phyloP scores from a whole-genome alignment of 768 basidiomycete species.

The Psilocybe subaeruginosa region DNA sequence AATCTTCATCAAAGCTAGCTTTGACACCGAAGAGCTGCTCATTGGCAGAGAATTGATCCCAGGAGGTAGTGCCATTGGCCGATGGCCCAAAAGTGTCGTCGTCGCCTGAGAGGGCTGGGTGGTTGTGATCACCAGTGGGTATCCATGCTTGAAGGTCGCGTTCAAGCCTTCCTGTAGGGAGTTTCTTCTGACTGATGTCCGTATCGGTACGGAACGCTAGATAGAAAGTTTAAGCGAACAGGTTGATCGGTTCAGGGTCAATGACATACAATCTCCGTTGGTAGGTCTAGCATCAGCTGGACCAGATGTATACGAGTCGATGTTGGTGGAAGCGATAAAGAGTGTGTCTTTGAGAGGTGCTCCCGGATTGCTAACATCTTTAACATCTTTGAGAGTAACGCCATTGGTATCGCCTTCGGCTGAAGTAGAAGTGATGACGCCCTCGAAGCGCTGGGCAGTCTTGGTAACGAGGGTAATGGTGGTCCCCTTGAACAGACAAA shows the following conservation, averaged over 20 bases:
- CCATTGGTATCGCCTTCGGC: conserved; percentile 72
- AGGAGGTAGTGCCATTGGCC: conserved; percentile 49
- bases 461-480: conserved; percentile 79
- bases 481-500: conserved; percentile 55
- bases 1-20: conserved; percentile 90
- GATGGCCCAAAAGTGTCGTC: conserved; percentile 44
- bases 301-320: conserved; percentile 73
- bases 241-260: conserved; percentile 1
- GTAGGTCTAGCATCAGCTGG: conserved; percentile 71
- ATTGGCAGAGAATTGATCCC: conserved; percentile 96
- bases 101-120: conserved; percentile 32
- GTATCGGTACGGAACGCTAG: conserved; percentile 82
- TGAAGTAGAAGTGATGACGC: conserved; percentile 62
- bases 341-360: conserved; percentile 70
- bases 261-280: conserved; percentile 71
- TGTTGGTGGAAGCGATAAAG: conserved; percentile 74
- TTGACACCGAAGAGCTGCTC: conserved; percentile 92
- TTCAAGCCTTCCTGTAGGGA: conserved; percentile 45
- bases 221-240: conserved; percentile 6
- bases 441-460: conserved; percentile 73
- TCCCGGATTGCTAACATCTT: conserved; percentile 68
- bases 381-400: conserved; percentile 76
- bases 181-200: conserved; percentile 70
- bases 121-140: conserved; percentile 39
- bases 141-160: conserved; percentile 86